Conservation (phyloP, 2,329 filamentous ascomycete species). For the Arachnopeziza araneosa region DNA sequence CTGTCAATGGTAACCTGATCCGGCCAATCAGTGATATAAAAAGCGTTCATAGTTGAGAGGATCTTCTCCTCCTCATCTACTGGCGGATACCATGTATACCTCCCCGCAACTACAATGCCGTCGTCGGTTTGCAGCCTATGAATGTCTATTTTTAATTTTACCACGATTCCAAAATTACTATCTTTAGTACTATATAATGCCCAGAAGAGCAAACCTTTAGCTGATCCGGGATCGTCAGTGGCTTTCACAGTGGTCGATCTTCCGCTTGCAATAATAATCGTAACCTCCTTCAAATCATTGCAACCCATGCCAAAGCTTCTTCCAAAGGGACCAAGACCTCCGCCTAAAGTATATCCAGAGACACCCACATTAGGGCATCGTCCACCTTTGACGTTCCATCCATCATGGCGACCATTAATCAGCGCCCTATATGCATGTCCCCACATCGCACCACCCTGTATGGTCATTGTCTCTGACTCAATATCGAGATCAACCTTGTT, state of each 20-base stretch:
- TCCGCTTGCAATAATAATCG: constrained; percentile 1
- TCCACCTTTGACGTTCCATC: not conserved
- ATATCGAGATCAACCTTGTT: not conserved
- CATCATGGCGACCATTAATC: not conserved
- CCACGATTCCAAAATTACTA: constrained; percentile 2
- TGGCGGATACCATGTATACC: not conserved
- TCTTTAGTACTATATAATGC: not conserved
- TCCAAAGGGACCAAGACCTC: constrained; percentile 1
- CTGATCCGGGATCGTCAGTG: not conserved
- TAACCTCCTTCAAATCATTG: not conserved
- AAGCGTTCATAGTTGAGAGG: not conserved
- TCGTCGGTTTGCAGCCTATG: not conserved
- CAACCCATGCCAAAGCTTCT: constrained; percentile 1
- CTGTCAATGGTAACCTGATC: constrained; percentile 2
- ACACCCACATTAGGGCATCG: constrained; percentile 2
- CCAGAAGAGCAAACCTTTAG: constrained; percentile 3
- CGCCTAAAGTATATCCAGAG: not conserved
- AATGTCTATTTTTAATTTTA: not conserved
- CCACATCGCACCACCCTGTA: not conserved
- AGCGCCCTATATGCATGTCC: not conserved
- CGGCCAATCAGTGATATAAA: not conserved
- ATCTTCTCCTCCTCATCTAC: not conserved
- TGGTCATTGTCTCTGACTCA: not conserved
- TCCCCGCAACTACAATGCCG: not conserved
- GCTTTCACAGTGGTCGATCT: not conserved